Conservation (phyloP, 768 basidiomycete species). For the Agrocybe chaxingu region DNA sequence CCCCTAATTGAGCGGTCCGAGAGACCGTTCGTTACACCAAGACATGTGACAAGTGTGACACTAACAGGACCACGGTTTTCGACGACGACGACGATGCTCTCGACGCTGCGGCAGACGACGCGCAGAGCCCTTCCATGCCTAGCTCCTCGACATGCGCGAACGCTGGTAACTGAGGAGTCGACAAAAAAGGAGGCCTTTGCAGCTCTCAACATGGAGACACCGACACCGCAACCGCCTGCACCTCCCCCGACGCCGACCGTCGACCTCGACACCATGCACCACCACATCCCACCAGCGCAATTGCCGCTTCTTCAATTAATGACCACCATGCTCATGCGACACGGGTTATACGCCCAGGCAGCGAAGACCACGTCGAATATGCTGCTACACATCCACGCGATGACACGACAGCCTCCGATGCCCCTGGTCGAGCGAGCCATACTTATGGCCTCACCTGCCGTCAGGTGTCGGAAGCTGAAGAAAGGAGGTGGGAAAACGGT, state of each 20-base stretch:
- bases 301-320: slow-evolving; percentile 75
- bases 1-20: too few species aligned
- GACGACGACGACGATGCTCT: slow-evolving; percentile 9
- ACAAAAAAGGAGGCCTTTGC: slow-evolving; percentile 16
- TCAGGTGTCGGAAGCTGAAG: slow-evolving; percentile 56
- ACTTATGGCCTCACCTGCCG: slow-evolving; percentile 63
- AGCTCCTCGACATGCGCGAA: slow-evolving; percentile 14
- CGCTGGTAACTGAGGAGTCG: slow-evolving; percentile 8
- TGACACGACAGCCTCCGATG: slow-evolving; percentile 75
- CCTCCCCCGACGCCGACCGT: not conserved
- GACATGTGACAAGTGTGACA: too few species aligned
- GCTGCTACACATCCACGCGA: slow-evolving; percentile 67
- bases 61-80: not conserved
- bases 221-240: slow-evolving; percentile 1
- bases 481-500: slow-evolving; percentile 65
- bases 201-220: slow-evolving; percentile 14
- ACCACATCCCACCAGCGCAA: slow-evolving; percentile 64
- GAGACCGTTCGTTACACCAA: too few species aligned
- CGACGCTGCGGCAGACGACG: slow-evolving; percentile 15
- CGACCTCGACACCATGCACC: slow-evolving; percentile 30
- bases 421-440: slow-evolving; percentile 79
- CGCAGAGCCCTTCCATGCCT: slow-evolving; percentile 12
- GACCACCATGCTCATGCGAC: slow-evolving; percentile 54
- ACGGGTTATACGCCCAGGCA: slow-evolving; percentile 66
- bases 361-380: slow-evolving; percentile 53